Conservation (phyloP, 2,329 filamentous ascomycete species). For the Corinectria fuckeliana region DNA sequence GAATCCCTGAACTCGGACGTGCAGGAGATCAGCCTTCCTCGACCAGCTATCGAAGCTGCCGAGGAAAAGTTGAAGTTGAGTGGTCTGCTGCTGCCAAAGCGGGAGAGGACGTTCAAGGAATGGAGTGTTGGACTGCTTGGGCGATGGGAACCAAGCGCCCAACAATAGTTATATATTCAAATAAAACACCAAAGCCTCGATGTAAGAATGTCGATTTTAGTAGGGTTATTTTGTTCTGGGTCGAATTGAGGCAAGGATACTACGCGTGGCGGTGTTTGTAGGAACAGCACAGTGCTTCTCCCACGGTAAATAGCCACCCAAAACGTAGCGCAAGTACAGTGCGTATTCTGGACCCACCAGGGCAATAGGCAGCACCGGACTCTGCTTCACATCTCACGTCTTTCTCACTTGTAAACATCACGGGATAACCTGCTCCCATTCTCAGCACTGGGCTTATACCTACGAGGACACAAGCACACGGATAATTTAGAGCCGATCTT, state of each 20-base stretch:
- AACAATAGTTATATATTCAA: not conserved
- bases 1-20: conserved; percentile 62
- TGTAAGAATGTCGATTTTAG: not conserved
- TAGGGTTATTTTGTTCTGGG: not conserved
- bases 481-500: not conserved
- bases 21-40: conserved; percentile 64
- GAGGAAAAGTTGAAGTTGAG: conserved; percentile 53
- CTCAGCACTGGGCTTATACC: not conserved
- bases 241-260: not conserved
- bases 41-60: conserved; percentile 55
- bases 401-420: not conserved
- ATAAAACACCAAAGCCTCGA: not conserved
- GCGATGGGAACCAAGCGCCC: conserved; percentile 38
- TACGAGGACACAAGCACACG: too few relatives aligned
- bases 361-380: not conserved
- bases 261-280: not conserved
- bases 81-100: conserved; percentile 58
- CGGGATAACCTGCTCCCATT: not conserved
- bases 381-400: not conserved
- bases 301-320: not conserved
- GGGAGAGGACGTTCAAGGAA: conserved; percentile 64
- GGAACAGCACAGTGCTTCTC: not conserved
- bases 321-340: not conserved
- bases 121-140: conserved; percentile 72
- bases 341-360: not conserved